Conservation (phyloP, 2,329 filamentous ascomycete genomes). For the Ascosphaera acerosa region DNA sequence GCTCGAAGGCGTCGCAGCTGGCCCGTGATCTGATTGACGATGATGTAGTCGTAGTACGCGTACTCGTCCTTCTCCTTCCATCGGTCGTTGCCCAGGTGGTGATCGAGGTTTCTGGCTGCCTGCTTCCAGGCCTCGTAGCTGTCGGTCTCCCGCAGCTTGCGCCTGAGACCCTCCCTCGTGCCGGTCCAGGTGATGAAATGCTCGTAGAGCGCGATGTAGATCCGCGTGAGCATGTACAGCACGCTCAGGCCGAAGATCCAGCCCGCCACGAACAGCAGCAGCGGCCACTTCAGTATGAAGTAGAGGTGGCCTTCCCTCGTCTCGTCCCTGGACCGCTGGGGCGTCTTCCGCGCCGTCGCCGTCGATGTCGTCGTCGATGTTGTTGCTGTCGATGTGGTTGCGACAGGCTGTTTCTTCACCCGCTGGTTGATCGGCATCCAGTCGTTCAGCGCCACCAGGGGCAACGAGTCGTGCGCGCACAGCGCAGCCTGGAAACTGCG, state of each 20-base stretch:
- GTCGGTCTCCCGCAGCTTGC: constrained; percentile 42
- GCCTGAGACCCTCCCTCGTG: constrained; percentile 42
- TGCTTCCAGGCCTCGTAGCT: constrained; percentile 65
- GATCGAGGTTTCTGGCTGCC: constrained; percentile 55
- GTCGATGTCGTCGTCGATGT: too few species aligned
- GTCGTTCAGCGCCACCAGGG: constrained; percentile 76
- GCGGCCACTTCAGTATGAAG: constrained; percentile 69
- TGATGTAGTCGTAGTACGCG: constrained; percentile 69
- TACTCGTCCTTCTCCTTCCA: constrained; percentile 30
- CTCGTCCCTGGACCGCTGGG: constrained; percentile 50
- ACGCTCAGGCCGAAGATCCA: constrained; percentile 55
- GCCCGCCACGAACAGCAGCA: constrained; percentile 51
- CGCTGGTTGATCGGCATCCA: constrained; percentile 73
- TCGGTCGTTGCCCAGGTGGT: constrained; percentile 43
- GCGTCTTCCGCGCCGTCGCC: constrained; percentile 21
- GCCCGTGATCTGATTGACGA: constrained; percentile 48
- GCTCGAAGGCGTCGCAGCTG: constrained; percentile 33
- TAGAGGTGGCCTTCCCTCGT: constrained; percentile 88
- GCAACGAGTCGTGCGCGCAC: constrained; percentile 50
- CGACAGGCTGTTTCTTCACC: constrained; percentile 27
- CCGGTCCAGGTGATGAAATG: constrained; percentile 79
- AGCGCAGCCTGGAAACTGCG: constrained; percentile 58
- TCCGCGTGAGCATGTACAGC: constrained; percentile 53
- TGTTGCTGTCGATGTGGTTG: too few species aligned
- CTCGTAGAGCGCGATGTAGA: constrained; percentile 86